phyloP scores from a whole-genome alignment of 805 yeast species.

The Kodamaea kaohsiungensis region DNA sequence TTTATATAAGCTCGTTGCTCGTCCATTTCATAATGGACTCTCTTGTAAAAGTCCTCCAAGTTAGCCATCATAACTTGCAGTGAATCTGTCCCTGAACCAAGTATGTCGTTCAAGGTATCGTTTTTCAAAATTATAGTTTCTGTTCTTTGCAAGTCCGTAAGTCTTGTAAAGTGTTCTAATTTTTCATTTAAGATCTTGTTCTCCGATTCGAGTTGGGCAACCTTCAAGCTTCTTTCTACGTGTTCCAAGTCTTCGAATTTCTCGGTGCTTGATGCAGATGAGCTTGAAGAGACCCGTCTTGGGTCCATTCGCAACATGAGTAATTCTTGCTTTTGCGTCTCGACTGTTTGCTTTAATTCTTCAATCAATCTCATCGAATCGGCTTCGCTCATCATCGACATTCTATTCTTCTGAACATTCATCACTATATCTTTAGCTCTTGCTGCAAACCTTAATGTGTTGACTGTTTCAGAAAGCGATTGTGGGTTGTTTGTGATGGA shows the following conservation, averaged over 20 bases:
- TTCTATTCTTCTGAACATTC: constrained; percentile 57
- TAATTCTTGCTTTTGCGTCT: constrained; percentile 57
- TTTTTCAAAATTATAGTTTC: constrained; percentile 58
- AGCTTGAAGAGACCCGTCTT: background rate
- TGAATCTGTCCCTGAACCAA: constrained; percentile 44
- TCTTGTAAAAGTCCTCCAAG: constrained; percentile 49
- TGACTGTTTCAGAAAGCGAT: constrained; percentile 74
- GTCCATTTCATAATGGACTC: constrained; percentile 52
- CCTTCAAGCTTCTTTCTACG: constrained; percentile 23
- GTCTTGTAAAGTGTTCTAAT: constrained; percentile 65
- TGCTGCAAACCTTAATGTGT: constrained; percentile 89
- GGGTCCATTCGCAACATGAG: constrained; percentile 29
- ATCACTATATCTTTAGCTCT: constrained; percentile 85
- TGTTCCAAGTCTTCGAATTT: constrained; percentile 42
- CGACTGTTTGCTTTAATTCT: constrained; percentile 59
- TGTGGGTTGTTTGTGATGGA: constrained; percentile 32
- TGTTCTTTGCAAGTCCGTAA: constrained; percentile 60
- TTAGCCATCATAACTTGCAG: constrained; percentile 47
- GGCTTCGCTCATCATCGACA: constrained; percentile 39
- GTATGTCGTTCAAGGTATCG: constrained; percentile 59
- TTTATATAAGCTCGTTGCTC: constrained; percentile 60
- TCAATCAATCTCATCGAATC: constrained; percentile 45
- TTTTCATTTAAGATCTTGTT: constrained; percentile 64
- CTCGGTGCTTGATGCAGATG: constrained; percentile 40
- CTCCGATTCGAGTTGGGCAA: constrained; percentile 52